phyloP scores from a whole-genome alignment of 2,329 filamentous ascomycete genomes.

The Aureobasidium sp. region DNA sequence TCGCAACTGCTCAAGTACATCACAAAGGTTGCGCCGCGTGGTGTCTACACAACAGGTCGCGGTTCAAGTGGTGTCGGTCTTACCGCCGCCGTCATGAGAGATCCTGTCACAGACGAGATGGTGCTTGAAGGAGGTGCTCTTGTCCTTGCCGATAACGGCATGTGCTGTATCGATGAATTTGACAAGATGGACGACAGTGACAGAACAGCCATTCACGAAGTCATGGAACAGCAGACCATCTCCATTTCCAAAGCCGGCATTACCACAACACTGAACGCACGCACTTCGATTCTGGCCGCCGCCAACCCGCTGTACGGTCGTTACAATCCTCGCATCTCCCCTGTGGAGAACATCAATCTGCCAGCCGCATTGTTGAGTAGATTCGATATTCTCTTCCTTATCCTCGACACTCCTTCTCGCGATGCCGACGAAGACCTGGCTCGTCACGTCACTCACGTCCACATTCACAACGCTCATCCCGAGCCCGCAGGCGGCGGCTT shows the following conservation, averaged over 20 bases:
- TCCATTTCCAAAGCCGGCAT: slow-evolving; percentile 73
- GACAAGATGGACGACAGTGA: slow-evolving; percentile 75
- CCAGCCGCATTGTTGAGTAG: slow-evolving; percentile 93
- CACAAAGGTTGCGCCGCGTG: slow-evolving; percentile 92
- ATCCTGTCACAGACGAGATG: slow-evolving; percentile 65
- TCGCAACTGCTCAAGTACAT: slow-evolving; percentile 90
- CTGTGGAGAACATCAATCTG: slow-evolving; percentile 98
- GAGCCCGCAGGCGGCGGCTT: slow-evolving; percentile 58
- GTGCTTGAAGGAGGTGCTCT: slow-evolving; percentile 69
- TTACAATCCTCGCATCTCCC: slow-evolving; percentile 95
- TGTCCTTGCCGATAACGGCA: slow-evolving; percentile 66
- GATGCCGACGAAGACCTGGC: slow-evolving; percentile 90
- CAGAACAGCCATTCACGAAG: slow-evolving; percentile 68
- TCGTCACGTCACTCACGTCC: slow-evolving; percentile 90
- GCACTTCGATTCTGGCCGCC: slow-evolving; percentile 90
- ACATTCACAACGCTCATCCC: slow-evolving; percentile 93
- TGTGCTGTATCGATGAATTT: slow-evolving; percentile 74
- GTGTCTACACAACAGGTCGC: slow-evolving; percentile 70
- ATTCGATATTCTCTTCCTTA: slow-evolving; percentile 95
- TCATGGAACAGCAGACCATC: slow-evolving; percentile 75
- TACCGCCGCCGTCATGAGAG: slow-evolving; percentile 69
- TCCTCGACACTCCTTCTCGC: slow-evolving; percentile 86
- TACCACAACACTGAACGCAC: slow-evolving; percentile 84
- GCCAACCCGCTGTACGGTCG: slow-evolving; percentile 96
- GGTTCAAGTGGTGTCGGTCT: slow-evolving; percentile 70